Conservation (phyloP, 495 filamentous ascomycete genomes). For the Xylaria venustula region DNA sequence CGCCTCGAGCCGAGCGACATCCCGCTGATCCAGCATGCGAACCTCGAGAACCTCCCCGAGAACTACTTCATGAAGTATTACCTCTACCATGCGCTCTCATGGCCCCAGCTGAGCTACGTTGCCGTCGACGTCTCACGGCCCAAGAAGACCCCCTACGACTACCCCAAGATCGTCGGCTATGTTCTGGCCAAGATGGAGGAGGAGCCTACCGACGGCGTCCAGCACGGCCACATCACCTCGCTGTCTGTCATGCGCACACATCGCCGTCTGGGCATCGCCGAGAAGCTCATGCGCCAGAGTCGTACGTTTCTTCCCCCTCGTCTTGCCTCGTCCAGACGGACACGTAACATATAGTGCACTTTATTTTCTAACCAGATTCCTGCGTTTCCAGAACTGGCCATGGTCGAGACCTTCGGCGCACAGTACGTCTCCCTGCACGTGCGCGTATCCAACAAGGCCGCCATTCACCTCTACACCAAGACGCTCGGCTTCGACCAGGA, state of each 20-base stretch:
- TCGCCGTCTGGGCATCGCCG: slow-evolving; percentile 83
- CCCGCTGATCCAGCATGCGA: slow-evolving; percentile 93
- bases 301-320: slow-evolving; percentile 60
- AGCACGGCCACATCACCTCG: slow-evolving; percentile 94
- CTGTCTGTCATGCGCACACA: slow-evolving; percentile 97
- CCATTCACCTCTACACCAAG: slow-evolving; percentile 86
- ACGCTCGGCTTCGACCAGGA: slow-evolving; percentile 90
- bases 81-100: slow-evolving; percentile 97
- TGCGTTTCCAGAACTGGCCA: slow-evolving; percentile 70
- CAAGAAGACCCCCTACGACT: slow-evolving; percentile 73
- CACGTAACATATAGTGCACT: no score
- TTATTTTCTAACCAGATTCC: slow-evolving; percentile 14
- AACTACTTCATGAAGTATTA: slow-evolving; percentile 99
- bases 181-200: slow-evolving; percentile 99
- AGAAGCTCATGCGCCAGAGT: slow-evolving; percentile 94
- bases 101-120: slow-evolving; percentile 95
- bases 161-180: slow-evolving; percentile 98
- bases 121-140: slow-evolving; percentile 86
- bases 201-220: slow-evolving; percentile 85
- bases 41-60: slow-evolving; percentile 97
- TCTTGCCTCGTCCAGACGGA: background rate
- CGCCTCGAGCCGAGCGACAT: slow-evolving; percentile 74
- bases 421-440: slow-evolving; percentile 95
- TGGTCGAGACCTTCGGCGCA: slow-evolving; percentile 90
- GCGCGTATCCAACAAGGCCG: slow-evolving; percentile 87